phyloP scores from a whole-genome alignment of 768 basidiomycete species.

The Holtermannia corniformis region DNA sequence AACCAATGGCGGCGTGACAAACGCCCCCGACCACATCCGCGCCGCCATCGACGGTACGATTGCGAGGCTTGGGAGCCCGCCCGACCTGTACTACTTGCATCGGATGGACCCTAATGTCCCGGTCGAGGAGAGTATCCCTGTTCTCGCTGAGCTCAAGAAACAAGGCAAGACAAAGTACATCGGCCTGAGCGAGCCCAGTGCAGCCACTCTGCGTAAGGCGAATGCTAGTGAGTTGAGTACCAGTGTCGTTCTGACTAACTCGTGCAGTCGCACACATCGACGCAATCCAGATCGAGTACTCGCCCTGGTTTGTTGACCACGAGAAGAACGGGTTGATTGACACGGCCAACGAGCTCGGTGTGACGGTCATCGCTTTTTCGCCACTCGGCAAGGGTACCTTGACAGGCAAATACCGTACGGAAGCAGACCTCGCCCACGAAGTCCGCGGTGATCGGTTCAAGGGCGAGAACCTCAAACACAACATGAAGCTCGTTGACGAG shows the following conservation, averaged over 20 bases:
- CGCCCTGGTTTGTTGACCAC: slow-evolving; percentile 35
- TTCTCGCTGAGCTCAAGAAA: slow-evolving; percentile 27
- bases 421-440: slow-evolving; percentile 32
- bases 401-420: slow-evolving; percentile 29
- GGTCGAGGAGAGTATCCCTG: slow-evolving; percentile 29
- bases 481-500: slow-evolving; percentile 40
- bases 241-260: background rate
- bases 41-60: slow-evolving; percentile 22
- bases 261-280: slow-evolving; percentile 28
- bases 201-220: slow-evolving; percentile 32
- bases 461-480: slow-evolving; percentile 41
- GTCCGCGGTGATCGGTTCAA: slow-evolving; percentile 30
- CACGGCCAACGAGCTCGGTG: slow-evolving; percentile 44
- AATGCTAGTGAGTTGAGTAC: slow-evolving; percentile 12
- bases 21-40: slow-evolving; percentile 18
- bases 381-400: slow-evolving; percentile 44
- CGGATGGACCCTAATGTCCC: slow-evolving; percentile 26
- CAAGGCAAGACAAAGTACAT: slow-evolving; percentile 35
- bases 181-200: slow-evolving; percentile 36
- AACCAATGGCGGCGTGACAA: slow-evolving; percentile 10
- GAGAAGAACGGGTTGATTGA: slow-evolving; percentile 35
- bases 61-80: slow-evolving; percentile 17
- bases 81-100: slow-evolving; percentile 34
- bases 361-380: slow-evolving; percentile 45
- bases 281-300: slow-evolving; percentile 38